A percentile compares a stretch with the other conserved stretches of the same genome.
Evolutionary conservation across 1,284 basidiomycete genomes (phyloP).

Genomic region (Cutaneotrichosporon cavernicola): DNA sequence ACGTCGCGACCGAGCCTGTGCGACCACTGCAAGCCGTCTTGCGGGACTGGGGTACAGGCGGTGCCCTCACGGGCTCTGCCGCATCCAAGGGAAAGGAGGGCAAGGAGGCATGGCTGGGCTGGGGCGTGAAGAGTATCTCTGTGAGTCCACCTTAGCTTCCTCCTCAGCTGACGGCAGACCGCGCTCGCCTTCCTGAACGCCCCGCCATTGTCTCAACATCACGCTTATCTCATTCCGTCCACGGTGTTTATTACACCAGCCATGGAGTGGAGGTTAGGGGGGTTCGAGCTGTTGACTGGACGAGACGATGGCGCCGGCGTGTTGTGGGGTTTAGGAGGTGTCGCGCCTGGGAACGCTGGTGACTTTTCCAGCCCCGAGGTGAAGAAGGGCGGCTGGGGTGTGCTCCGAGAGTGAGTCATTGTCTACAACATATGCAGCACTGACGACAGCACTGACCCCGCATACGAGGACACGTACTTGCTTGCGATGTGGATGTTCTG

Average conservation of each 20-base stretch:
- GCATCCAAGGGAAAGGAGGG: constrained; percentile 58
- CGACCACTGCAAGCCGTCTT: constrained; percentile 70
- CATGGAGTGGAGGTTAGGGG: constrained; percentile 94
- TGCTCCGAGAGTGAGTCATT: constrained; percentile 70
- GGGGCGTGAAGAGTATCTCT: constrained; percentile 88
- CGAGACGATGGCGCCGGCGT: constrained; percentile 49
- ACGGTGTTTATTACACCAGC: constrained; percentile 77
- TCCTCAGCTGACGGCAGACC: constrained; percentile 58
- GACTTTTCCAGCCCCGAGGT: constrained; percentile 77
- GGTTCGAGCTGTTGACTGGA: constrained; percentile 79
- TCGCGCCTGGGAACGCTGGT: constrained; percentile 62
- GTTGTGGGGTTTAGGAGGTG: constrained; percentile 66
- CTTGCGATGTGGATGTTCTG: constrained; percentile 79
- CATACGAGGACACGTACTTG: constrained; percentile 77
- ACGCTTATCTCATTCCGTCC: constrained; percentile 68
- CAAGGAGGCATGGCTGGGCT: constrained; percentile 85
- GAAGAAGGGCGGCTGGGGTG: constrained; percentile 81
- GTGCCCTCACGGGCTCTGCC: constrained; percentile 29
- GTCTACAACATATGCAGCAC: background rate
- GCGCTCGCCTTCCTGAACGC: constrained; percentile 90
- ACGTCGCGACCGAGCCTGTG: constrained; percentile 93
- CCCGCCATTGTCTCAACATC: constrained; percentile 80
- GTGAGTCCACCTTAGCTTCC: constrained; percentile 57
- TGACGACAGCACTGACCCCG: constrained; percentile 63
- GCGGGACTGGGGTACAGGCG: constrained; percentile 58